Conservation (phyloP, 2,329 filamentous ascomycete species). For the Colletotrichum nymphaeae region DNA sequence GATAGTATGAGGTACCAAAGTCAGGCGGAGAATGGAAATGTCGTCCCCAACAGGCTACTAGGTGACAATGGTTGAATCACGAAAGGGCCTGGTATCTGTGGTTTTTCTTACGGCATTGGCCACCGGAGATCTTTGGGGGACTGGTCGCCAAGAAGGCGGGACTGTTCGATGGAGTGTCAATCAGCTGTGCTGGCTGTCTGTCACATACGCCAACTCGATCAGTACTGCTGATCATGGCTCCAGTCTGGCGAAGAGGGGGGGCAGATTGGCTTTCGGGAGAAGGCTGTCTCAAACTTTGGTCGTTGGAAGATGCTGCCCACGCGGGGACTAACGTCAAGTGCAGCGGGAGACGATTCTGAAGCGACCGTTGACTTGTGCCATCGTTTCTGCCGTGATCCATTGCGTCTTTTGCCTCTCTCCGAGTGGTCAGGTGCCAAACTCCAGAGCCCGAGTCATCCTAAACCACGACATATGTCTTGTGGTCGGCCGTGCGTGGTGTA, state of each 20-base stretch:
- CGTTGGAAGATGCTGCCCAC: not conserved
- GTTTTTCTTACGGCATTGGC: not conserved
- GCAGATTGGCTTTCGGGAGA: conserved; percentile 1
- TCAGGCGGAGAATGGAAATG: not conserved
- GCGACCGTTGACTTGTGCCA: not conserved
- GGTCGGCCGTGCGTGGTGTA: not conserved
- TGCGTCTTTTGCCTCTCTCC: not conserved
- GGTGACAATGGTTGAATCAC: conserved; percentile 1
- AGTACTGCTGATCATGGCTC: not conserved
- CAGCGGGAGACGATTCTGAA: not conserved
- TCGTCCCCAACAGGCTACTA: not conserved
- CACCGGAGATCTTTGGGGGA: not conserved
- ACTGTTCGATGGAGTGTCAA: not conserved
- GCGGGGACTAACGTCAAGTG: not conserved
- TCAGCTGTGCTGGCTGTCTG: not conserved
- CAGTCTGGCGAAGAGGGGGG: not conserved
- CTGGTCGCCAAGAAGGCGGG: not conserved
- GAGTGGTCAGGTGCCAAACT: not conserved
- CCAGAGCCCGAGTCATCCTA: not conserved
- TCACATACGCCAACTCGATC: conserved; percentile 10
- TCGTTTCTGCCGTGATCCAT: not conserved
- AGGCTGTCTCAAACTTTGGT: conserved; percentile 10
- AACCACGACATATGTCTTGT: not conserved
- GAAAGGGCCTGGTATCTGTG: not conserved
- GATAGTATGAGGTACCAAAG: not conserved